Evolutionary conservation across 129 eudicot genomes (phyloP).

Genomic region (Lactuca sativa): DNA sequence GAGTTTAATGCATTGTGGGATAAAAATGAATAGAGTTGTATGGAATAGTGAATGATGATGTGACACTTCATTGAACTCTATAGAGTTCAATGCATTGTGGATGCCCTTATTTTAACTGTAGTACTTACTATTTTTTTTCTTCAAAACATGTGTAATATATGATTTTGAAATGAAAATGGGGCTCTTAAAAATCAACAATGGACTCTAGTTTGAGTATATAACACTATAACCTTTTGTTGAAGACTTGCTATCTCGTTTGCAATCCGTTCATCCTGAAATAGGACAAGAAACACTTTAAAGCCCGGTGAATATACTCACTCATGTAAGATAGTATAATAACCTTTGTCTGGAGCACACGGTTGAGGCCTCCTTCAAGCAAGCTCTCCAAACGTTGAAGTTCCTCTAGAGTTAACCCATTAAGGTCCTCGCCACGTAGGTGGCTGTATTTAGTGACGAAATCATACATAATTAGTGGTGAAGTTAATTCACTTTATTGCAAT

Average conservation of each 20-base stretch:
- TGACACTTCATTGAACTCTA: no score
- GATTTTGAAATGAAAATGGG: constrained; percentile 5
- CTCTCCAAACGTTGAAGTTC: constrained; percentile 61
- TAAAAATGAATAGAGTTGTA: no score
- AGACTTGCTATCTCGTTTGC: constrained; percentile 43
- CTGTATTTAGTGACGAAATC: constrained; percentile 31
- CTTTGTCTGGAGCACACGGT: constrained; percentile 50
- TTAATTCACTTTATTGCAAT: neutral
- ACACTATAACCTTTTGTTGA: constrained; percentile 41
- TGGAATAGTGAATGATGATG: no score
- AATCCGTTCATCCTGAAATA: constrained; percentile 43
- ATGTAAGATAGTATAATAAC: constrained; percentile 15
- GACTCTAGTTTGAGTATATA: constrained; percentile 4
- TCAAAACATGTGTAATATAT: neutral
- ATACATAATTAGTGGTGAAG: constrained; percentile 4
- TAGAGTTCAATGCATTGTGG: no score
- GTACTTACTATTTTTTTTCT: neutral
- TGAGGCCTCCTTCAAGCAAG: constrained; percentile 53
- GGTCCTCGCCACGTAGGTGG: constrained; percentile 65
- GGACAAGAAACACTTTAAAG: neutral
- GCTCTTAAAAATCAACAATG: neutral
- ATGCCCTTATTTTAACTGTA: no score
- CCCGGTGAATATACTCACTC: neutral
- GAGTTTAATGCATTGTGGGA: no score
- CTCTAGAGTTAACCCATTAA: constrained; percentile 49